These are phyloP conservation scores for Acrasis kona DNA, from an alignment of 78 protist genomes.

Conservation along the genomic window DNA sequence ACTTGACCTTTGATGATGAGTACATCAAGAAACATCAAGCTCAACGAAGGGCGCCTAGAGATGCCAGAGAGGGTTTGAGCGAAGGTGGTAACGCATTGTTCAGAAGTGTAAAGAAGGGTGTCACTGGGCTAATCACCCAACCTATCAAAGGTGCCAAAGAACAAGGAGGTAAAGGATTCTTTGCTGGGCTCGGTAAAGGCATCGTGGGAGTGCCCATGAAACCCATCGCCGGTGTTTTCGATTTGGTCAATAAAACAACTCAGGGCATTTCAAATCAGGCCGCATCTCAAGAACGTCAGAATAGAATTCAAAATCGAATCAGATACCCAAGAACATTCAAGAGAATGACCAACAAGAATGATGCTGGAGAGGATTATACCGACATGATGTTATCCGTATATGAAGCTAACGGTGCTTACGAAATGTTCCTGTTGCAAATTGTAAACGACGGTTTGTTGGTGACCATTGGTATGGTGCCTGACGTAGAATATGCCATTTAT, in stretches of 20 bases:
- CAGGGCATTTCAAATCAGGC: conserved; percentile 61
- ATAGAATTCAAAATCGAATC: too few species aligned
- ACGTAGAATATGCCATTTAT: too few species aligned
- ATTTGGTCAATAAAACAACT: conserved; percentile 40
- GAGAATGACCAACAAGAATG: too few species aligned
- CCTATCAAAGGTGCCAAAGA: conserved; percentile 53
- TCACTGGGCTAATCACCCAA: conserved; percentile 35
- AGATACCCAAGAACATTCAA: background rate
- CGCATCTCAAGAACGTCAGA: too few species aligned
- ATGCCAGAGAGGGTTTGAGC: background rate
- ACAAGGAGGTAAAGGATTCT: conserved; percentile 44
- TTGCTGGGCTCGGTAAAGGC: conserved; percentile 66
- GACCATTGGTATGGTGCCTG: too few species aligned
- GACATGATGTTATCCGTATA: too few species aligned
- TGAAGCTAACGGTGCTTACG: too few species aligned
- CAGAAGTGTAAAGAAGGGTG: conserved; percentile 8
- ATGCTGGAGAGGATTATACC: too few species aligned
- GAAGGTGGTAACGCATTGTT: background rate
- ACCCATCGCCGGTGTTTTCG: conserved; percentile 63
- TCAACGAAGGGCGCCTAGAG: background rate
- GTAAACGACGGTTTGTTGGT: too few species aligned
- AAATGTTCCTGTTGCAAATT: too few species aligned
- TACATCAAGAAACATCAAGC: background rate
- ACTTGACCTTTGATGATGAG: background rate
- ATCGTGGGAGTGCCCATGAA: conserved; percentile 51